phyloP scores from a whole-genome alignment of 2,329 filamentous ascomycete species.

The Penicillium sp. region DNA sequence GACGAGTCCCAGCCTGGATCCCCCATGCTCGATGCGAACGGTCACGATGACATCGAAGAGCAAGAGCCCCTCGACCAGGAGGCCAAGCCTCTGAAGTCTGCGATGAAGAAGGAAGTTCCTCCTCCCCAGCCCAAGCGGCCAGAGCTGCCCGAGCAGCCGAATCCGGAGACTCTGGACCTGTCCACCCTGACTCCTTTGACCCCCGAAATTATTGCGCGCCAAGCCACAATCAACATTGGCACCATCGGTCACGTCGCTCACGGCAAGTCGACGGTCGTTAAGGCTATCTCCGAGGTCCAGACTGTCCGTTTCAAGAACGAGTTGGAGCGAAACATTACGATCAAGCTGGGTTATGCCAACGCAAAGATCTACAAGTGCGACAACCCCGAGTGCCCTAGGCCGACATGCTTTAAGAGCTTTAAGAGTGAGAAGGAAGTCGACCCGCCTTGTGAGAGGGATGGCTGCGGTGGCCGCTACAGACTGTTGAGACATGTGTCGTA shows the following conservation, averaged over 20 bases:
- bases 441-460: constrained; percentile 87
- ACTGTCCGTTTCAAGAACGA: constrained; percentile 99
- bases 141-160: constrained; percentile 76
- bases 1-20: constrained; percentile 50
- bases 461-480: constrained; percentile 80
- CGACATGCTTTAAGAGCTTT: constrained; percentile 91
- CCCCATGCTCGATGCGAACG: constrained; percentile 41
- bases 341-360: constrained; percentile 98
- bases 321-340: constrained; percentile 96
- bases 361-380: constrained; percentile 99
- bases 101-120: constrained; percentile 66
- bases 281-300: constrained; percentile 97
- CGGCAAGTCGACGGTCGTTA: constrained; percentile 97
- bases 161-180: constrained; percentile 80
- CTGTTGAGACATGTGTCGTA: too few species aligned
- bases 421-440: constrained; percentile 99
- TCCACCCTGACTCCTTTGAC: constrained; percentile 72
- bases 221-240: constrained; percentile 92
- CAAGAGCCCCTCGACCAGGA: constrained; percentile 57
- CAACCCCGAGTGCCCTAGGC: constrained; percentile 78
- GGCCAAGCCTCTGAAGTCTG: constrained; percentile 68
- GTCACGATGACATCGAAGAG: constrained; percentile 66
- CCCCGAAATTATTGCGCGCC: constrained; percentile 91
- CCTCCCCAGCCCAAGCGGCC: constrained; percentile 53
- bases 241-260: constrained; percentile 95